Evolutionary conservation across 2,329 filamentous ascomycete species (phyloP), one percentile per base, ranked within the genome.

Genomic region (Nakataea oryzae): DNA sequence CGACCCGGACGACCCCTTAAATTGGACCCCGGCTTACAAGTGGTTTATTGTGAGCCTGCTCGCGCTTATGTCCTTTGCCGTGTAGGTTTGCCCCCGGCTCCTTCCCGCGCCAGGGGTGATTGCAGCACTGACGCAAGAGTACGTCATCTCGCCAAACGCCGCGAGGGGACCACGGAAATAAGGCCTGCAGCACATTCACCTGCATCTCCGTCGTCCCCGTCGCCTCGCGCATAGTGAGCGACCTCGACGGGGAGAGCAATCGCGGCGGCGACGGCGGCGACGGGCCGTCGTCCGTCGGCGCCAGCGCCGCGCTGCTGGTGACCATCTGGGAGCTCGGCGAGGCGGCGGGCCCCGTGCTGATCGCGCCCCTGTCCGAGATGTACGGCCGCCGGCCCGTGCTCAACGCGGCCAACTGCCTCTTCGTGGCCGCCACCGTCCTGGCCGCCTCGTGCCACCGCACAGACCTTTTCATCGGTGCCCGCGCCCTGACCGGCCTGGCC

Each of bases 281-380:
- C 21, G 41, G 21, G 21, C 79, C 58, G 70, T 76, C 63, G 61
- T 67, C 24, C 71, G 73, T n/a, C 65, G 75, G 74, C 70, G 78
- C 78, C 62, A 78, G 79, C 0, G 74, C 80, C 21, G 78, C 75
- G 66, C 75, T 92, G 57, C 84, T 90, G 61, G 85, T 91, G 11
- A 89, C 86, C 0, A 84, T 90, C 63, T 88, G 87, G 78, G 82
- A 91, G 64, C 79, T 90, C 0, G 87, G 87, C 64, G 84, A 86
- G 66, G 82, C 82, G 2, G 80, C 83, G 2, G 85, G 85, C 0
- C 84, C 84, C 0, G 72, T 87, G 3, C 59, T 85, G 2, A 86
- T 86, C 67, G 86, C 84, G 12, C 86, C 87, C 0, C 70, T 88
- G 6, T 85, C 81, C 8, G 87, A 90, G 71, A 73, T 84, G 13